These are phyloP conservation scores for Syzygium oleosum DNA, from an alignment of 345 rosid genomes.

Conservation along the genomic window DNA sequence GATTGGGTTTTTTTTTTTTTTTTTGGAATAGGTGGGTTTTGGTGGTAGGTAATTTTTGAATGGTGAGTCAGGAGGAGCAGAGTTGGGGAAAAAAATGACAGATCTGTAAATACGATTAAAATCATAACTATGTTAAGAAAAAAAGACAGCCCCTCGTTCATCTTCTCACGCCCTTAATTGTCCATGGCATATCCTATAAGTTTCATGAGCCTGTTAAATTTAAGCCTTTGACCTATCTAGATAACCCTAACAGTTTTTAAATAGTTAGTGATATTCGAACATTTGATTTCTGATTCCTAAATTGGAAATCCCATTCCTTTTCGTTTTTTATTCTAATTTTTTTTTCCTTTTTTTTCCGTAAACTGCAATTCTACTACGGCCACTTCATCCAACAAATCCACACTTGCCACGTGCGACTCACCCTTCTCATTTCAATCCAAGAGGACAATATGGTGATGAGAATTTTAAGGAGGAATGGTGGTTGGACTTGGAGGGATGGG, in stretches of 20 bases:
- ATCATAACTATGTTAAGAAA: no score
- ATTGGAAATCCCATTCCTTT: no score
- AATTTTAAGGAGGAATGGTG: background rate
- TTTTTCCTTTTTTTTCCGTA: background rate
- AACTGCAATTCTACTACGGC: background rate
- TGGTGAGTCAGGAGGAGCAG: no score
- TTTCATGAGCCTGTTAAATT: background rate
- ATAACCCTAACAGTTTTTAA: background rate
- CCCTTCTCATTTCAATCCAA: background rate
- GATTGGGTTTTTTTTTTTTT: no score
- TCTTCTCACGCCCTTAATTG: background rate
- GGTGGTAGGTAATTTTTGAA: no score
- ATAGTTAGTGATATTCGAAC: background rate
- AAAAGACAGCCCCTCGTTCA: rapidly evolving
- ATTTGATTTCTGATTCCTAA: no score
- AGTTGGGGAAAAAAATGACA: background rate
- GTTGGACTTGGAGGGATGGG: background rate
- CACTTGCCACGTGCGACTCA: background rate
- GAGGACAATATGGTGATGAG: background rate
- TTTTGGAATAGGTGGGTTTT: no score
- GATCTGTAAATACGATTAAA: background rate
- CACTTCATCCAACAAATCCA: background rate
- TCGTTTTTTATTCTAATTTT: background rate
- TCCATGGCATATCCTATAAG: background rate
- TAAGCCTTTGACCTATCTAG: background rate